phyloP scores from a whole-genome alignment of 1,284 basidiomycete species.

The Ceratobasidium sp. region DNA sequence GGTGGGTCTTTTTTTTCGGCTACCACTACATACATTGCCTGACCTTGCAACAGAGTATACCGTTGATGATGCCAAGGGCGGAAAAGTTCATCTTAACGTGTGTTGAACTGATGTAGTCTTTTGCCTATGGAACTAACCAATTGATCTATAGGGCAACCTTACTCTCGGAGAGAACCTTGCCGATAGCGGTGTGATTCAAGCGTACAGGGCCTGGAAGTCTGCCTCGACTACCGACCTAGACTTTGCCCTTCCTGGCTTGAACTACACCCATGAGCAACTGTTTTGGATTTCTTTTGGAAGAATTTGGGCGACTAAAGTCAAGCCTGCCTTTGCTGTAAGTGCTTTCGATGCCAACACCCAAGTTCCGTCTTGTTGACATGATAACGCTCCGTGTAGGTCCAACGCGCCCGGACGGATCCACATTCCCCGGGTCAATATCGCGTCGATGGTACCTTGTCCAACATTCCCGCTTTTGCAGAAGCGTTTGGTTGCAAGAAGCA shows the following conservation, averaged over 20 bases:
- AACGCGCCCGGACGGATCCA: constrained; percentile 83
- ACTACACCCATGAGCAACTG: constrained; percentile 82
- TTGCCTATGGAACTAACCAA: too few species aligned
- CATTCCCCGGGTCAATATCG: constrained; percentile 84
- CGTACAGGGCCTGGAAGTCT: constrained; percentile 85
- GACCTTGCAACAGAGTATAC: constrained; percentile 70
- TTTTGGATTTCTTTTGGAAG: constrained; percentile 89
- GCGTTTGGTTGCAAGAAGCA: constrained; percentile 76
- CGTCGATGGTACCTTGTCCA: constrained; percentile 80
- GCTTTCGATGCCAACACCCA: constrained; percentile 45
- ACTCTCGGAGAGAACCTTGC: constrained; percentile 92
- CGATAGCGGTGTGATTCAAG: constrained; percentile 83
- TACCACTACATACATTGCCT: neutral
- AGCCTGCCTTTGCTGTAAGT: constrained; percentile 70
- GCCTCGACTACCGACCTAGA: constrained; percentile 65
- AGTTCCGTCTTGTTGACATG: neutral
- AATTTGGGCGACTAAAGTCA: constrained; percentile 77
- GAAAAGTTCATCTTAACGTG: constrained; percentile 79
- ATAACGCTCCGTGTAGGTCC: constrained; percentile 57
- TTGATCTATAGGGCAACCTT: constrained; percentile 63
- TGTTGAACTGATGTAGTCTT: constrained; percentile 45
- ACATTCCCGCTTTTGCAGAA: constrained; percentile 78
- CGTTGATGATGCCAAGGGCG: constrained; percentile 84
- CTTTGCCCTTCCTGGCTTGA: constrained; percentile 80
- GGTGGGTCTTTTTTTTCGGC: constrained; percentile 50